Base-by-base conservation (phyloP, 2,329 filamentous ascomycete species). In the Sclerotinia subarctica region DNA sequence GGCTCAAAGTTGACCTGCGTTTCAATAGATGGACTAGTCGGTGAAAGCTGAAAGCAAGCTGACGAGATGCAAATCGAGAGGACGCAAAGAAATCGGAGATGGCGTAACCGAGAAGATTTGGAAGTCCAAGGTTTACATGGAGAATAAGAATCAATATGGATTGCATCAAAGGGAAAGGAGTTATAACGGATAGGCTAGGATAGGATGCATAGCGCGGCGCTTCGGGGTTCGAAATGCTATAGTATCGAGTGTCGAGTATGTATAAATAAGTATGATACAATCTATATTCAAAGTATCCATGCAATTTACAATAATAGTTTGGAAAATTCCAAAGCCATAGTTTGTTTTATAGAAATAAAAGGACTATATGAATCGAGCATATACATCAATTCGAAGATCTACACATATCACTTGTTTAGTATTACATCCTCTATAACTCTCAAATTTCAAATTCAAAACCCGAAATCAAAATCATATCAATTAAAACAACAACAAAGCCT, bases 161-260 rank as follows among this genome's bases (percentile, higher is more conserved):
- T 15, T 42, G 38, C 11, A 42, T 42, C 38, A 21, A 32, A 21
- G 42, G 26, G 13, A 49, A n/a, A 15, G 58, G 29, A 11, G 21
- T 35, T 32, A n/a, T 32, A 11, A 35, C 32, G 52, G 10, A 35
- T n/a, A 49, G 58, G 44, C 24, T 6, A n/a, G 46, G 58, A 51
- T 24, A 38, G 26, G 26, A 19, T 53, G 57, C 65, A 67, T 63
- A 63, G 65, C 65, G 57, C 54, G 65, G 65, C 49, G 65, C 54
- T 67, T 17, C 6, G 17, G 46, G 59, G 15, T 0, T 51, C 19
- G 3, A 58, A 58, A 5, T 26, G 11, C 7, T 19, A 10, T 6
- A 15, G 17, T 26, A 26, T 26, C 3, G 35, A 35, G n/a, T 8
- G 15, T 4, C 10, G 11, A 17, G 24, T 17, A 1, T 57, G 10